Percentiles rank a stretch among this genome's conserved stretches.
phyloP scores from a whole-genome alignment of 176 grass and related monocot species.

The Cenchrus americanus region DNA sequence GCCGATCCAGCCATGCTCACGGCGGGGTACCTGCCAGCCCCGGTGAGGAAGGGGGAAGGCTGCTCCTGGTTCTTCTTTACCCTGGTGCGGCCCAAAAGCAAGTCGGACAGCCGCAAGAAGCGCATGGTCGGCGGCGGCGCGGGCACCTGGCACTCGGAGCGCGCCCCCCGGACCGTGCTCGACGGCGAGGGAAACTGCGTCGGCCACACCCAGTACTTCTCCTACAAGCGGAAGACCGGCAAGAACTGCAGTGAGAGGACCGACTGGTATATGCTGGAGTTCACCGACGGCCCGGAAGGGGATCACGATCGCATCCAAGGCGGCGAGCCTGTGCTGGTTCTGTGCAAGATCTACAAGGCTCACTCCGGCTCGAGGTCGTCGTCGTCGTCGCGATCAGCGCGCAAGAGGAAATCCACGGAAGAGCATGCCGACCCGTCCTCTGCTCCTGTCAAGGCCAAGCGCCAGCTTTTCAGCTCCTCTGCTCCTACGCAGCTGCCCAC shows the following conservation, averaged over 20 bases:
- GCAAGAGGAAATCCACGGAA: slow-evolving; percentile 6
- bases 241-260: neutral
- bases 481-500: neutral
- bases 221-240: slow-evolving; percentile 1
- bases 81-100: neutral
- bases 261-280: slow-evolving; percentile 33
- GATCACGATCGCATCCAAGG: neutral
- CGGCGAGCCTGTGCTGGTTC: neutral
- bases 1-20: neutral
- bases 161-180: neutral
- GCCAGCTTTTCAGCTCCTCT: neutral
- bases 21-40: neutral
- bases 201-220: neutral
- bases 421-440: neutral
- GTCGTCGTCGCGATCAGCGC: neutral
- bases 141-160: slow-evolving; percentile 13
- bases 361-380: neutral
- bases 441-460: neutral
- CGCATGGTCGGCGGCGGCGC: neutral
- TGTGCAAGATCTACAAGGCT: slow-evolving; percentile 20
- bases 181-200: neutral
- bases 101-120: neutral
- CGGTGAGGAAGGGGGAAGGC: neutral
- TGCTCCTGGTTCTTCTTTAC: slow-evolving; percentile 12
- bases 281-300: neutral